Percentiles rank a stretch among this genome's conserved stretches.
Conservation (phyloP, 345 rosid genomes). For the Camelina sativa region DNA sequence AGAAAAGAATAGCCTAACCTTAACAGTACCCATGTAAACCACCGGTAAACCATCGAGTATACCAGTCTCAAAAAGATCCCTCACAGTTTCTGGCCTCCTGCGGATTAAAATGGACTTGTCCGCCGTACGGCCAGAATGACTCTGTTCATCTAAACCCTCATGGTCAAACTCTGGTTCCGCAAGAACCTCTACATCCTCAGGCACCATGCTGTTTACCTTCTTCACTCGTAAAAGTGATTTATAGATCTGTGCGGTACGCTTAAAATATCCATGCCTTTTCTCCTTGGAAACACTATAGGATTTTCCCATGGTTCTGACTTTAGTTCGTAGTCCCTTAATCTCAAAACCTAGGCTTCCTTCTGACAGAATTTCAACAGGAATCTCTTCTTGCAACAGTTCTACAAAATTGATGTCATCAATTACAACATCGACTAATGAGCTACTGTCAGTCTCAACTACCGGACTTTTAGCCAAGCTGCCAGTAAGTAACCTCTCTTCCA, state of each 20-base stretch:
- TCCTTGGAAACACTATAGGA: conserved; percentile 31
- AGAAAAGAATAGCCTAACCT: conserved; percentile 55
- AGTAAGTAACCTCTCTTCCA: conserved; percentile 22
- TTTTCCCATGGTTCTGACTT: conserved; percentile 7
- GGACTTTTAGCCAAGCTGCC: conserved; percentile 31
- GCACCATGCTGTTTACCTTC: conserved; percentile 52
- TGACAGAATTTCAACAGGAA: conserved; percentile 36
- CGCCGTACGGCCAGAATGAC: conserved; percentile 51
- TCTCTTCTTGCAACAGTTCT: conserved; percentile 44
- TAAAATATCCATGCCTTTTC: conserved; percentile 34
- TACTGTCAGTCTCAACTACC: conserved; percentile 38
- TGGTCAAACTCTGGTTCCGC: conserved; percentile 47
- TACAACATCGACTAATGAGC: conserved; percentile 44
- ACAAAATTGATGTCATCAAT: conserved; percentile 46
- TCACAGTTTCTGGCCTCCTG: conserved; percentile 81
- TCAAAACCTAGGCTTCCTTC: conserved; percentile 41
- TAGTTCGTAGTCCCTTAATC: conserved; percentile 16
- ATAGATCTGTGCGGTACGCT: conserved; percentile 42
- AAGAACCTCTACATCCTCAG: conserved; percentile 48
- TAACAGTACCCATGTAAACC: conserved; percentile 82
- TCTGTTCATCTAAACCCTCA: conserved; percentile 62
- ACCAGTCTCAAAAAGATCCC: conserved; percentile 90
- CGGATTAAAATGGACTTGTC: conserved; percentile 52
- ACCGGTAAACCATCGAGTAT: conserved; percentile 86
- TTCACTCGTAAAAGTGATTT: conserved; percentile 46